Evolutionary conservation across 2,329 filamentous ascomycete species (phyloP), one percentile per base, ranked within the genome.

Genomic region (Nemania diffusa): DNA sequence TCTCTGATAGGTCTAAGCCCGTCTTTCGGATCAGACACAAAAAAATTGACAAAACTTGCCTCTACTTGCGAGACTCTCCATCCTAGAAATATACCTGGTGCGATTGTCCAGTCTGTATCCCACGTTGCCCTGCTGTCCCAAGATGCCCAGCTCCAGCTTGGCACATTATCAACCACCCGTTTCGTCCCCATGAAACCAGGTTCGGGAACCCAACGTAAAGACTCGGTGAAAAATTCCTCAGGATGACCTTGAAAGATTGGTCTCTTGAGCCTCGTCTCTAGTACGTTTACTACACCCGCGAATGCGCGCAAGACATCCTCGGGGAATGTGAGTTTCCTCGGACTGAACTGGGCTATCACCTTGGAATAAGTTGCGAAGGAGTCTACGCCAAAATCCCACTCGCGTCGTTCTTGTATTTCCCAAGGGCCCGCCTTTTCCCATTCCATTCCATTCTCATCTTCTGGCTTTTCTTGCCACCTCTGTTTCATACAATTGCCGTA

Each of bases 81-180:
- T 17, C 26, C 56, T 22, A 64, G 50, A 37, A 27, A 55, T 22
- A 37, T 53, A 13, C 29, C 48, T 5, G 27, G 34, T 22, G 37
- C 48, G 9, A 56, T 59, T 40, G 50, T 59, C 50, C 40, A 59
- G 22, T 60, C 56, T 40, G 17, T 50, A 17, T 37, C 37, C 61
- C 37, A 64, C 6, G 48, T 64, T 17, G 40, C 27, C 20, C n/a
- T 59, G 27, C 55, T 55, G 4, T 68, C 57, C 57, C 65, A 68
- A n/a, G 62, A 50, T 11, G 57, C 52, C 52, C 62, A 65, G 32
- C 65, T 68, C 65, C 52, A 68, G 32, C 50, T 61, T 29, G 52
- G 51, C n/a, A 68, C 42, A 17, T 29, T 37, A 22, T 50, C 32
- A 20, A 64, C 20, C 20, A 24, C n/a, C 17, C 48, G 15, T 42